Base-by-base conservation (phyloP, 768 basidiomycete genomes). In the Mycena chlorophos region DNA sequence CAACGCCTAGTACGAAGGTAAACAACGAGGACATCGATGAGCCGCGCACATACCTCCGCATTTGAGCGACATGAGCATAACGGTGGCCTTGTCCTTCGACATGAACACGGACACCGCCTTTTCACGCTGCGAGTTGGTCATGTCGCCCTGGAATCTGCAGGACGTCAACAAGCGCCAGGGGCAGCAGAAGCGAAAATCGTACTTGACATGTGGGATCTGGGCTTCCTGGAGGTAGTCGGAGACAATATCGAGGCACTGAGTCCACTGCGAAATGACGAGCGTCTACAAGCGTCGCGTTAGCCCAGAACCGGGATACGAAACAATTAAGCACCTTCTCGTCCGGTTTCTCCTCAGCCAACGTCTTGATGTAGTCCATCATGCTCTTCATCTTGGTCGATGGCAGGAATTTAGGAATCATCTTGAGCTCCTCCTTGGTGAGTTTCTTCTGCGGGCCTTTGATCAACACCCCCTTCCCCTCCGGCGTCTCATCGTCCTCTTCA, bases 381-480 rank as follows among this genome's bases (percentile, higher is more conserved):
- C 69, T 73, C 81, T 84, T 55, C 86, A 89, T 87, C 76, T 89
- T 90, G 2, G 85, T 87, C 4, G 86, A 87, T 0, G 86, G 85
- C 31, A 86, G 63, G 68, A 88, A 86, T 28, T 75, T 71, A 16
- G 83, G 75, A 72, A 84, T 75, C 13, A 75, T 57, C 60, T 77
- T 75, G 55, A 82, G 66, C 5, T 69, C 68, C 39, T 72, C 75
- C 30, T 65, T 58, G 6, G 70, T 61, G 3, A 68, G 40, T 28
- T 63, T 66, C 47, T 69, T 68, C 55, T 67, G 59, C 31, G 66
- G 66, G 20, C 45, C 60, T 23, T 77, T 75, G 42, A 75, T 75
- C 25, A 78, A 63, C 5, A 80, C 69, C 51, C 78, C 76, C 46
- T 69, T 68, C 45, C 75, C 77, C 56, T 78, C 75, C 2, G 71